Evolutionary conservation across 345 rosid genomes (phyloP).

Genomic region (Barbarea vulgaris): DNA sequence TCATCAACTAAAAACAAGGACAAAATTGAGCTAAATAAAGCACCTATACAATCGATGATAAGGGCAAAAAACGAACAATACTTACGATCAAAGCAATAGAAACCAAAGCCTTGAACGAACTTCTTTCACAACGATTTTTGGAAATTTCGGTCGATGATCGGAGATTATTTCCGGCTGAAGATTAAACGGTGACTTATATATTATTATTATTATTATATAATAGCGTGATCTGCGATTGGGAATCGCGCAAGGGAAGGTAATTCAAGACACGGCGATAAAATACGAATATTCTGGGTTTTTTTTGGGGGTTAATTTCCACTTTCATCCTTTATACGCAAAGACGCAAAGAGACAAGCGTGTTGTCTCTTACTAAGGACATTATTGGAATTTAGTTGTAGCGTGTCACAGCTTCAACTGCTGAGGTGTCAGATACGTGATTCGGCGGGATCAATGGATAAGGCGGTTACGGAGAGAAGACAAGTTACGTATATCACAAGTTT

Average conservation of each 20-base stretch:
- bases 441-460: constrained; percentile 17
- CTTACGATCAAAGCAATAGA: neutral
- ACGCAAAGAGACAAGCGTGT: neutral
- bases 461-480: neutral
- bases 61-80: neutral
- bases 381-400: constrained; percentile 5
- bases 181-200: neutral
- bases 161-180: neutral
- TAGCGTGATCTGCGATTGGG: constrained; percentile 7
- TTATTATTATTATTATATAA: neutral
- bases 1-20: constrained; percentile 6
- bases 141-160: constrained; percentile 10
- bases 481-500: too few relatives aligned
- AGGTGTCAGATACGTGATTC: constrained; percentile 35
- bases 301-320: neutral
- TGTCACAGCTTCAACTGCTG: constrained; percentile 23
- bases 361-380: constrained; percentile 7
- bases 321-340: constrained; percentile 26
- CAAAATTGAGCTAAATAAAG: constrained; percentile 10
- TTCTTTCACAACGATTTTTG: too few relatives aligned
- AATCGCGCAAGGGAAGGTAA: constrained; percentile 15
- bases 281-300: constrained; percentile 10
- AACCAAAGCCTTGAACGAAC: neutral
- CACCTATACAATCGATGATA: neutral
- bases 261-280: constrained; percentile 22